phyloP scores from a whole-genome alignment of 768 basidiomycete genomes.

The Tulasnella sp. region DNA sequence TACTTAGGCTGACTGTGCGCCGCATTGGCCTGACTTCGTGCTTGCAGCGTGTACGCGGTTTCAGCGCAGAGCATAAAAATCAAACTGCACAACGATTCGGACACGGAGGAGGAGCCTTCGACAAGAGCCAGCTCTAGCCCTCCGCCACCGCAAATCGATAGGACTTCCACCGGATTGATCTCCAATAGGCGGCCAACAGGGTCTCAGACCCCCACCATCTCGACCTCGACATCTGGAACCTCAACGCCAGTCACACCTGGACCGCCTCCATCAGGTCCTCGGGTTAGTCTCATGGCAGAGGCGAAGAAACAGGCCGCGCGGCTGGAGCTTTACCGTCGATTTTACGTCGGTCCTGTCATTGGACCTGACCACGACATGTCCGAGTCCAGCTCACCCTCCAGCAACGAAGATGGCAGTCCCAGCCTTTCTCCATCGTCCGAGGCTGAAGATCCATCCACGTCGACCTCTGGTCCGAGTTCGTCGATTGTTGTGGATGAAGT shows the following conservation, averaged over 20 bases:
- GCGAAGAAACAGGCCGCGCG: constrained; percentile 77
- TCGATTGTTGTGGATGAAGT: not conserved
- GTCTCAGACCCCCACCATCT: not conserved
- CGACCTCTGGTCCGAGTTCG: not conserved
- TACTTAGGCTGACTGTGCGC: not conserved
- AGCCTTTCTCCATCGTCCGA: not conserved
- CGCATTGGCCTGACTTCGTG: not conserved
- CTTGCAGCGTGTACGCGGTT: constrained; percentile 61
- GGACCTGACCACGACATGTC: not conserved
- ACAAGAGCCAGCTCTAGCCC: constrained; percentile 22
- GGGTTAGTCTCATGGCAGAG: constrained; percentile 46
- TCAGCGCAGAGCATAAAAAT: constrained; percentile 79
- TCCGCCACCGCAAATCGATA: constrained; percentile 34
- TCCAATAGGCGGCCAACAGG: constrained; percentile 56
- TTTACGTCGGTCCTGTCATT: constrained; percentile 65
- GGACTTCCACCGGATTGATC: constrained; percentile 67
- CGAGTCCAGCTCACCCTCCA: not conserved
- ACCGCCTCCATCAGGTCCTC: constrained; percentile 28
- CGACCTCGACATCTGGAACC: constrained; percentile 31
- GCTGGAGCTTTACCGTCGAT: constrained; percentile 65
- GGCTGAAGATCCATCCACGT: not conserved
- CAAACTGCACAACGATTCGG: constrained; percentile 44
- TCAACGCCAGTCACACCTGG: constrained; percentile 35
- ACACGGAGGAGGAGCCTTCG: constrained; percentile 37
- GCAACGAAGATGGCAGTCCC: not conserved